Percentiles rank a stretch among this genome's conserved stretches.
These are phyloP conservation scores for Olyra latifolia DNA, from an alignment of 176 grass and related monocot species.

Conservation along the genomic window DNA sequence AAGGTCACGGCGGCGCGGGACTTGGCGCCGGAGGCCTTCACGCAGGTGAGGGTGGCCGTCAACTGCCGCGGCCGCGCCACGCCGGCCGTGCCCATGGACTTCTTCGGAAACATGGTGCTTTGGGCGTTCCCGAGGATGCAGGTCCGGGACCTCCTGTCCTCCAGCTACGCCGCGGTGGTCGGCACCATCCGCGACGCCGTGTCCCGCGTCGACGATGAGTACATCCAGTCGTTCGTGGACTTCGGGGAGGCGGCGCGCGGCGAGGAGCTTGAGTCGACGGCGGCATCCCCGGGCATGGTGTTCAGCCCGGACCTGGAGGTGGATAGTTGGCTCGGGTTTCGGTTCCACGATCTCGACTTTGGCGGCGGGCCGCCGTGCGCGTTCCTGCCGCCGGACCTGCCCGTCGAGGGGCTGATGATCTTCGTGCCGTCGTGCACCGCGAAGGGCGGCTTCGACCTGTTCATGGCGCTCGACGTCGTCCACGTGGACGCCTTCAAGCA, in stretches of 20 bases:
- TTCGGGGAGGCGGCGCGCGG: slow-evolving; percentile 19
- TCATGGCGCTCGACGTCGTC: not conserved
- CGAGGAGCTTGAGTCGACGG: slow-evolving; percentile 33
- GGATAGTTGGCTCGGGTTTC: slow-evolving; percentile 54
- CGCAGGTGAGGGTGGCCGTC: slow-evolving; percentile 35
- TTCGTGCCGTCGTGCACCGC: slow-evolving; percentile 24
- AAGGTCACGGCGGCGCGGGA: slow-evolving; percentile 34
- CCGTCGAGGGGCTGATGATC: slow-evolving; percentile 29
- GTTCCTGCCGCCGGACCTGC: not conserved
- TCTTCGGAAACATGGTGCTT: slow-evolving; percentile 52
- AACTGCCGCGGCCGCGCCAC: slow-evolving; percentile 29
- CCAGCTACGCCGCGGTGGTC: slow-evolving; percentile 4
- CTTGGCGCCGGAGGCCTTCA: not conserved
- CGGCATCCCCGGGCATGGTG: slow-evolving; percentile 3
- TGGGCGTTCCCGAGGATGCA: slow-evolving; percentile 41
- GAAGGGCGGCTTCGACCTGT: slow-evolving; percentile 31
- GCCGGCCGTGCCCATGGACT: slow-evolving; percentile 10
- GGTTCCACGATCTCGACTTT: slow-evolving; percentile 46
- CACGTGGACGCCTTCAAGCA: slow-evolving; percentile 12
- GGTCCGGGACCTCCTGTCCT: slow-evolving; percentile 14
- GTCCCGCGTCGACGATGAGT: slow-evolving; percentile 12
- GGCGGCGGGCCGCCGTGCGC: slow-evolving; percentile 23
- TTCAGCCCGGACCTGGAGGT: slow-evolving; percentile 44
- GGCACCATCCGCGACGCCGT: slow-evolving; percentile 36
- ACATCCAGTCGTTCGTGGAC: slow-evolving; percentile 52